phyloP scores from a whole-genome alignment of 306 rosid species.

The Dryas octopetala region DNA sequence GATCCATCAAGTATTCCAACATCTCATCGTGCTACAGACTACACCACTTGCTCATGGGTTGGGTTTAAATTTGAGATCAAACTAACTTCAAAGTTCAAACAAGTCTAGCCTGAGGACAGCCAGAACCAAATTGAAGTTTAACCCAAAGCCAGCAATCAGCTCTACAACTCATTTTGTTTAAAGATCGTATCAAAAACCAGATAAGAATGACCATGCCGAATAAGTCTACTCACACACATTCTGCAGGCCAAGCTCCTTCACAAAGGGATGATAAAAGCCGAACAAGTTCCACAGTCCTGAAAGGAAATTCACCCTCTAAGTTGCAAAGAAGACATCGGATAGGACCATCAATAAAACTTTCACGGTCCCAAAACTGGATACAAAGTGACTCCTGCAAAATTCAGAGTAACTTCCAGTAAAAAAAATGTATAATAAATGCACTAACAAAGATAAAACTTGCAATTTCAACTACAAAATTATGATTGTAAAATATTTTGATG shows the following conservation, averaged over 20 bases:
- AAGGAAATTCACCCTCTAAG: slow-evolving; percentile 86
- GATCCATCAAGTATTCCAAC: not conserved
- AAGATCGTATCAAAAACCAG: not conserved
- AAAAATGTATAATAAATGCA: slow-evolving; percentile 20
- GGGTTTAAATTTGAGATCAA: not conserved
- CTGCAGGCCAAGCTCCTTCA: slow-evolving; percentile 94
- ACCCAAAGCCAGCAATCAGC: not conserved
- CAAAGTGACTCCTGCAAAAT: slow-evolving; percentile 87
- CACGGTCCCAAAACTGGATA: slow-evolving; percentile 94
- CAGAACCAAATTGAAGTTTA: slow-evolving; percentile 5
- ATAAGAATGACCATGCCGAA: slow-evolving; percentile 6
- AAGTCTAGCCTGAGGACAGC: not conserved
- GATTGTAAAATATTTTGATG: not conserved
- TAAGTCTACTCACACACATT: slow-evolving; percentile 76
- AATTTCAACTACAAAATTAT: not conserved
- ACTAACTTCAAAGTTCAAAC: not conserved
- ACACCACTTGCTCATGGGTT: not conserved
- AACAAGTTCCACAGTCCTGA: slow-evolving; percentile 64
- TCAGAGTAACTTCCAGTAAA: slow-evolving; percentile 21
- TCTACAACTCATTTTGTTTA: not conserved
- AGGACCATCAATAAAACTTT: slow-evolving; percentile 84
- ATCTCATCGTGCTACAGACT: not conserved
- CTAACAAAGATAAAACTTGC: not conserved
- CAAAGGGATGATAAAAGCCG: slow-evolving; percentile 83
- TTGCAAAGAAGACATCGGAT: slow-evolving; percentile 77